A percentile compares a stretch with the other conserved stretches of the same genome.
Evolutionary conservation across 306 rosid genomes (phyloP).

Genomic region (Prinsepia uniflora): DNA sequence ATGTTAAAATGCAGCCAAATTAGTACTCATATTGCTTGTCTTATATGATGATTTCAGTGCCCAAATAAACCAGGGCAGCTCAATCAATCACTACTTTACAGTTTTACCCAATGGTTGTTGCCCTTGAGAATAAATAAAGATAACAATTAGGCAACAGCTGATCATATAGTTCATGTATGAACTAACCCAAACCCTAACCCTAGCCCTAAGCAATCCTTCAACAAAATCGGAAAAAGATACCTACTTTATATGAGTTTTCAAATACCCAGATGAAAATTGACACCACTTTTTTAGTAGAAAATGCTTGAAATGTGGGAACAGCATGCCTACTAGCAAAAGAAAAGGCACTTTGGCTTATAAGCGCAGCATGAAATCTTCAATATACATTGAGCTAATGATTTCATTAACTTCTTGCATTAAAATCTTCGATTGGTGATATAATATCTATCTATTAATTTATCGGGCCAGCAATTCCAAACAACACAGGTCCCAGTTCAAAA

Average conservation of each 20-base stretch:
- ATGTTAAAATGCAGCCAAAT: background rate
- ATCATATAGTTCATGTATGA: background rate
- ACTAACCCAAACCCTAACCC: background rate
- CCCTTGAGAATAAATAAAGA: too few relatives aligned
- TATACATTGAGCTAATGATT: slow-evolving; percentile 39
- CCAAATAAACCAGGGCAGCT: background rate
- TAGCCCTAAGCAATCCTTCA: background rate
- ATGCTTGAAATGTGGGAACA: slow-evolving; percentile 36
- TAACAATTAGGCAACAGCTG: background rate
- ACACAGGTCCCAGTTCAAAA: slow-evolving; percentile 21
- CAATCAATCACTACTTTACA: background rate
- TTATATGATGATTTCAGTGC: background rate
- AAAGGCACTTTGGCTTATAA: slow-evolving; percentile 37
- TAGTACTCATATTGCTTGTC: background rate
- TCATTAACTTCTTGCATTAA: slow-evolving; percentile 25
- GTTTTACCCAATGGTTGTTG: too few relatives aligned
- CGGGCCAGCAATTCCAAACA: slow-evolving; percentile 37
- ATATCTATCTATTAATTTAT: slow-evolving; percentile 33
- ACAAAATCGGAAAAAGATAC: slow-evolving; percentile 7
- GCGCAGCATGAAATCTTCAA: slow-evolving; percentile 12
- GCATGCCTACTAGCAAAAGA: background rate
- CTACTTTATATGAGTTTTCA: slow-evolving; percentile 6
- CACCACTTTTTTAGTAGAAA: slow-evolving; percentile 25
- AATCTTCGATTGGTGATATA: slow-evolving; percentile 25
- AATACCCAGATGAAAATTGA: slow-evolving; percentile 11